A percentile compares a stretch with the other conserved stretches of the same genome.
Evolutionary conservation across 768 basidiomycete species (phyloP).

Genomic region (Multifurca ochricompacta): DNA sequence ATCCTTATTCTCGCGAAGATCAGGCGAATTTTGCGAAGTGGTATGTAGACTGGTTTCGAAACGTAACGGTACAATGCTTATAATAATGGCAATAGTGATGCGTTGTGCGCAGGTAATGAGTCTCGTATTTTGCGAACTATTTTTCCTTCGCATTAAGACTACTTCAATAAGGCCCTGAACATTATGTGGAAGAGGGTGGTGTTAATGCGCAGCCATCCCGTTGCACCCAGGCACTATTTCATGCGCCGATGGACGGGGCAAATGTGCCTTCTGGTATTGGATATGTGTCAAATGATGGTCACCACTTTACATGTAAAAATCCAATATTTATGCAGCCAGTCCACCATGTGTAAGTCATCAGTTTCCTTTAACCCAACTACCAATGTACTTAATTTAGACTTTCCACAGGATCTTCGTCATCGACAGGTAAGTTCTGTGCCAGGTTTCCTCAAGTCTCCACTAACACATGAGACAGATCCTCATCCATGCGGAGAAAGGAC

Average conservation of each 20-base stretch:
- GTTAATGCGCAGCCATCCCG: too few relatives aligned
- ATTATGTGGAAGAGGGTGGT: conserved; percentile 34
- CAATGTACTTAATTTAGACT: not conserved
- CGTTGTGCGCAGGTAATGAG: conserved; percentile 42
- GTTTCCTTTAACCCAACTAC: not conserved
- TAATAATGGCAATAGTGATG: conserved; percentile 30
- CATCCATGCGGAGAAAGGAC: conserved; percentile 40
- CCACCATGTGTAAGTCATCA: conserved; percentile 46
- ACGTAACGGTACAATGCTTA: not conserved
- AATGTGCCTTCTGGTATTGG: conserved; percentile 30
- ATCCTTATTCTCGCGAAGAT: conserved; percentile 52
- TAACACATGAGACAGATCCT: conserved; percentile 33
- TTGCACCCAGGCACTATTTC: conserved; percentile 46
- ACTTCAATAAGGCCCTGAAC: conserved; percentile 37
- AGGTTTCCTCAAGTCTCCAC: not conserved
- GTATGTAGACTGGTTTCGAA: conserved; percentile 43
- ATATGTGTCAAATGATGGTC: conserved; percentile 49
- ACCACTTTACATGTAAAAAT: conserved; percentile 45
- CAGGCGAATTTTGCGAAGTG: conserved; percentile 44
- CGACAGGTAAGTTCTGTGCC: conserved; percentile 31
- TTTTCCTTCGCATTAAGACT: not conserved
- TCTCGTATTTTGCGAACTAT: not conserved
- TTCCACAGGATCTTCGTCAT: conserved; percentile 41
- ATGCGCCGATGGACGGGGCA: conserved; percentile 30
- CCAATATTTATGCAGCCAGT: conserved; percentile 46